Percentiles rank a stretch among this genome's conserved stretches.
Evolutionary conservation across 1,284 basidiomycete genomes (phyloP).

Genomic region (Nidula niveotomentosa): DNA sequence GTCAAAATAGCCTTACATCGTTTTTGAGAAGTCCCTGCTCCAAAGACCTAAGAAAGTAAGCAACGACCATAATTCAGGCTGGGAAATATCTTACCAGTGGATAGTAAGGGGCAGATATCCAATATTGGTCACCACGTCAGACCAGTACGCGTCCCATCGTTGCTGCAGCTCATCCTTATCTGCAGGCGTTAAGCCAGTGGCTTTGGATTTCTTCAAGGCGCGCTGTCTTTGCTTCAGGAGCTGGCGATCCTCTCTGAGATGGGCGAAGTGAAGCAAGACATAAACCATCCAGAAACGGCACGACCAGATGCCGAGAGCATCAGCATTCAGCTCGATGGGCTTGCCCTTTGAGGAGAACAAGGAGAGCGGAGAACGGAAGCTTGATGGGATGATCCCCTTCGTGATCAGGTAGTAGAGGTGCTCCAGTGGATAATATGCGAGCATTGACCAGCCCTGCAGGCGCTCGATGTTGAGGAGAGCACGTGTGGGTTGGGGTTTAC

Average conservation of each 20-base stretch:
- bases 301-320: conserved; percentile 62
- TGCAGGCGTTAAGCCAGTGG: conserved; percentile 37
- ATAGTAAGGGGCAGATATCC: conserved; percentile 80
- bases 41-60: conserved; percentile 51
- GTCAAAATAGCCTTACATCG: conserved; percentile 40
- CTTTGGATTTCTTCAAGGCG: conserved; percentile 57
- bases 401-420: conserved; percentile 72
- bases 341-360: conserved; percentile 39
- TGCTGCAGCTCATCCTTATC: conserved; percentile 59
- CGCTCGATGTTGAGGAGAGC: conserved; percentile 75
- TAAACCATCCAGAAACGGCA: conserved; percentile 78
- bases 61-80: conserved; percentile 2
- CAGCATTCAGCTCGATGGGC: conserved; percentile 43
- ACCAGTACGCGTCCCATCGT: conserved; percentile 71
- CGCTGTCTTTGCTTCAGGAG: conserved; percentile 54
- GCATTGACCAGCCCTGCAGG: conserved; percentile 83
- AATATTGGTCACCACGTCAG: conserved; percentile 72
- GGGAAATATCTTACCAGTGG: conserved; percentile 66
- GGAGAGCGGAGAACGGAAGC: conserved; percentile 41
- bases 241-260: conserved; percentile 66
- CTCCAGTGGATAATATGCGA: conserved; percentile 81
- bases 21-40: conserved; percentile 65
- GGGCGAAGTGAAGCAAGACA: conserved; percentile 70
- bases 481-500: conserved; percentile 65
- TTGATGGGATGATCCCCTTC: conserved; percentile 61